Conservation (phyloP, 495 filamentous ascomycete species). For the Bryoglossum gracile region DNA sequence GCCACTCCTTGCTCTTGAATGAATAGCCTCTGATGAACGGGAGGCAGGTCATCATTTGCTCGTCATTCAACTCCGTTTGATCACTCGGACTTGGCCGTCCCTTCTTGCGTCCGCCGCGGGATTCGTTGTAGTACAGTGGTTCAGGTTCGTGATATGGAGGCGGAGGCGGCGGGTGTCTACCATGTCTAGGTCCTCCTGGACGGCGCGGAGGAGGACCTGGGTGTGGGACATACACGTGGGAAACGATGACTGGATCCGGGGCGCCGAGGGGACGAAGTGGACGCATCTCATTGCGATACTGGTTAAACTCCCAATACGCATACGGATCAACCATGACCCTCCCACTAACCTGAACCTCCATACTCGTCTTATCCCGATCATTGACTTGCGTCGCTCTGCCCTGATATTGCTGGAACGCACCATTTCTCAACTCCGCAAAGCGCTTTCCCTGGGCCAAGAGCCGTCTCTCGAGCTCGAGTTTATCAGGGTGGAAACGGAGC, state of each 20-base stretch:
- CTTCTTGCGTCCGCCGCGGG: neutral
- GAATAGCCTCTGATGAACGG: constrained; percentile 25
- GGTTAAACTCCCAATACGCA: neutral
- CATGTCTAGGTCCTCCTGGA: neutral
- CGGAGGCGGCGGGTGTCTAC: neutral
- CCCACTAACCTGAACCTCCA: neutral
- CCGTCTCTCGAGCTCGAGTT: constrained; percentile 63
- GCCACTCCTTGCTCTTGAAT: constrained; percentile 27
- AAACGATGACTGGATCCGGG: neutral
- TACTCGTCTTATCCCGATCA: neutral
- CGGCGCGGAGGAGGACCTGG: neutral
- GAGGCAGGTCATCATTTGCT: constrained; percentile 23
- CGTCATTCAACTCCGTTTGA: neutral
- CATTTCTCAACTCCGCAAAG: neutral
- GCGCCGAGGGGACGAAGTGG: neutral
- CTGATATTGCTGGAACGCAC: neutral
- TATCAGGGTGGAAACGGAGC: constrained; percentile 70
- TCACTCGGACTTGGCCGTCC: neutral
- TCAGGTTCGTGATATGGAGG: neutral
- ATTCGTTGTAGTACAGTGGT: neutral
- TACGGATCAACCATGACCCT: neutral
- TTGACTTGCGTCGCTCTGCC: neutral
- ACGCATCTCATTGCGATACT: neutral
- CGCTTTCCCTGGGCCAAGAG: neutral
- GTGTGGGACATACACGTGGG: neutral